Evolutionary conservation across 768 basidiomycete species (phyloP).

Genomic region (Coprinopsis strossmayeri): DNA sequence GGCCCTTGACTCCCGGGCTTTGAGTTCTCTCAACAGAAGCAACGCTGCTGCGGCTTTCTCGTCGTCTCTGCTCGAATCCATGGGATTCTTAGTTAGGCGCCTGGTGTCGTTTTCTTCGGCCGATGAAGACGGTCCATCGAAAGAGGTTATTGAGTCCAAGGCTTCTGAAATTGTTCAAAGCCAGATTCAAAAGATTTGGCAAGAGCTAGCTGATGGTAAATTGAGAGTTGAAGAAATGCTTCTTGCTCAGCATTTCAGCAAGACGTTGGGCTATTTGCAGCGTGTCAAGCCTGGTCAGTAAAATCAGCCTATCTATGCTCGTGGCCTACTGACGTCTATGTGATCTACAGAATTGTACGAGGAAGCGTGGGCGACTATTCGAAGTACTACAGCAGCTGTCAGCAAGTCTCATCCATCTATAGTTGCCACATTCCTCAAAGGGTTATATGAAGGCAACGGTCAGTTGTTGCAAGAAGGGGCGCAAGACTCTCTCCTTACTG

Average conservation of each 20-base stretch:
- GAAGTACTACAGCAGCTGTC: slow-evolving; percentile 20
- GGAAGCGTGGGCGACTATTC: slow-evolving; percentile 41
- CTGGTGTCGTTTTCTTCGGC: slow-evolving; percentile 6
- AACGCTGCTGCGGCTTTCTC: slow-evolving; percentile 60
- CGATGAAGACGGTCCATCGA: neutral
- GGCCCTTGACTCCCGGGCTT: slow-evolving; percentile 62
- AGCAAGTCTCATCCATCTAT: slow-evolving; percentile 22
- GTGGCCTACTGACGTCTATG: too few relatives aligned
- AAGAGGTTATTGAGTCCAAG: neutral
- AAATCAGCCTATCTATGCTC: neutral
- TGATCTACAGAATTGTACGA: slow-evolving; percentile 37
- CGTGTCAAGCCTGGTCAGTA: slow-evolving; percentile 21
- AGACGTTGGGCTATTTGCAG: slow-evolving; percentile 30
- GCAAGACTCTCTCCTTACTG: slow-evolving; percentile 29
- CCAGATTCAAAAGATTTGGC: slow-evolving; percentile 44
- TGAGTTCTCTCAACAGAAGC: slow-evolving; percentile 49
- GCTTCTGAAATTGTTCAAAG: slow-evolving; percentile 29
- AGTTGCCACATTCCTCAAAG: slow-evolving; percentile 39
- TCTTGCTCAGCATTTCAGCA: slow-evolving; percentile 38
- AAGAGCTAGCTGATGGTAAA: slow-evolving; percentile 33
- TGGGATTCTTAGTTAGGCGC: slow-evolving; percentile 33
- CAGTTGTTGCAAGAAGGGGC: slow-evolving; percentile 18
- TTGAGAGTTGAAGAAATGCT: slow-evolving; percentile 41
- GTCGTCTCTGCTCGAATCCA: slow-evolving; percentile 63
- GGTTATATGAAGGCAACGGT: slow-evolving; percentile 29